Conservation (phyloP, 2,329 filamentous ascomycete genomes). For the Tolypocladium inflatum region DNA sequence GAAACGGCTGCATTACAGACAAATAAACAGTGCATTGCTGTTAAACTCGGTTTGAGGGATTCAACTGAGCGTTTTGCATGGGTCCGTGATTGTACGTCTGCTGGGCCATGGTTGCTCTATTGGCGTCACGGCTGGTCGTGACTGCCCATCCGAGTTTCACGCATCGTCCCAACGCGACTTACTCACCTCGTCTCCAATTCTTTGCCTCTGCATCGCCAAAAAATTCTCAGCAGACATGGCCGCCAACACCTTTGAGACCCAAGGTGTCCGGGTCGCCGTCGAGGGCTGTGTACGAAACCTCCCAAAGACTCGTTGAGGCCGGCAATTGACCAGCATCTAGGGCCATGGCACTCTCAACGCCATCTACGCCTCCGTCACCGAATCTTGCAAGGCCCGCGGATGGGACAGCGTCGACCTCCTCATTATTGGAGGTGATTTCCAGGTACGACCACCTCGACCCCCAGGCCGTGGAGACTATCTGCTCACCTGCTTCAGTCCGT, state of each 20-base stretch:
- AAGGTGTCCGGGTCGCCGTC: conserved; percentile 65
- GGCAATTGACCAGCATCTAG: conserved; percentile 32
- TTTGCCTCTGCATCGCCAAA: not conserved
- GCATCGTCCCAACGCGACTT: not conserved
- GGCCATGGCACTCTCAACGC: conserved; percentile 87
- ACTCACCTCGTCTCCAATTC: not conserved
- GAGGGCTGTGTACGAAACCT: conserved; percentile 67
- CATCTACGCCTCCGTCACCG: conserved; percentile 73
- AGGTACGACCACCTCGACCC: conserved; percentile 39
- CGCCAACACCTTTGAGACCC: conserved; percentile 18
- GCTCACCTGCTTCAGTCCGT: conserved; percentile 47
- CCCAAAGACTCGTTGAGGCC: not conserved
- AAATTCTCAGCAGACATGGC: not conserved
- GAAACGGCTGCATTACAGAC: too few species aligned
- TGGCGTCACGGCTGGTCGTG: not conserved
- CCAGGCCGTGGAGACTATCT: not conserved
- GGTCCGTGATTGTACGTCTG: too few species aligned
- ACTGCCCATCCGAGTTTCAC: too few species aligned
- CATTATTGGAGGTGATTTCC: conserved; percentile 94
- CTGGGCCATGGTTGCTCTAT: too few species aligned
- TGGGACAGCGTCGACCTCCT: conserved; percentile 82
- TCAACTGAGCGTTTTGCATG: too few species aligned
- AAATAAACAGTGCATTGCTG: too few species aligned
- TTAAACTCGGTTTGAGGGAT: too few species aligned
- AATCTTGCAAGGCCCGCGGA: conserved; percentile 57